Percentiles rank a stretch among this genome's conserved stretches.
Conservation (phyloP, 1,284 basidiomycete genomes). For the Fomitiporia mediterranea region DNA sequence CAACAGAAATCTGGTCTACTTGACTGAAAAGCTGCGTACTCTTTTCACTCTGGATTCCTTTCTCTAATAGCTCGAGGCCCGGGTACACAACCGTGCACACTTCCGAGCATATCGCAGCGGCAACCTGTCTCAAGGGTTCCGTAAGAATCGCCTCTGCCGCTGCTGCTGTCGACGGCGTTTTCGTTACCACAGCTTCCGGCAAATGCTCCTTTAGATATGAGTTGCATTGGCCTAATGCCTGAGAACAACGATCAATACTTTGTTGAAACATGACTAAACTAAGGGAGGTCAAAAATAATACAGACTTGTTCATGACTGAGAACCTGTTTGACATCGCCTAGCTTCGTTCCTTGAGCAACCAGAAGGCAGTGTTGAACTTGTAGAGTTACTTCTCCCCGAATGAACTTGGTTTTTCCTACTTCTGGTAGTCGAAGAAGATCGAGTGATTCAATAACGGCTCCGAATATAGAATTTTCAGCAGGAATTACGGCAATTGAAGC, state of each 20-base stretch:
- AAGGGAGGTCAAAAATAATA: slow-evolving; percentile 3
- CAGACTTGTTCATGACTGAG: slow-evolving; percentile 74
- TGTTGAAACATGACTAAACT: slow-evolving; percentile 4
- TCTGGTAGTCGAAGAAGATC: slow-evolving; percentile 47
- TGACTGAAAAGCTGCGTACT: slow-evolving; percentile 35
- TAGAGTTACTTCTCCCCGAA: slow-evolving; percentile 55
- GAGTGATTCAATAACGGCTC: slow-evolving; percentile 70
- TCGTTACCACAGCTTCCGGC: slow-evolving; percentile 46
- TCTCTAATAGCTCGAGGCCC: slow-evolving; percentile 49
- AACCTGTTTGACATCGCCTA: slow-evolving; percentile 48
- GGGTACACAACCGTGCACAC: slow-evolving; percentile 54
- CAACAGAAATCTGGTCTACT: neutral
- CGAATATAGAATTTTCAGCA: slow-evolving; percentile 73
- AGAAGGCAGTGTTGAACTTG: slow-evolving; percentile 67
- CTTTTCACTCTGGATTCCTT: slow-evolving; percentile 58
- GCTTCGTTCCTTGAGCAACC: slow-evolving; percentile 47
- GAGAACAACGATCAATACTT: slow-evolving; percentile 10
- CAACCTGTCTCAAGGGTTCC: slow-evolving; percentile 29
- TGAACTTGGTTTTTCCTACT: slow-evolving; percentile 40
- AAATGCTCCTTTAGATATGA: slow-evolving; percentile 50
- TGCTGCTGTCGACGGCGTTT: slow-evolving; percentile 61
- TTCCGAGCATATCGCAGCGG: slow-evolving; percentile 69
- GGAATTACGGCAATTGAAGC: slow-evolving; percentile 56
- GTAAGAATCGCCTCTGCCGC: slow-evolving; percentile 53
- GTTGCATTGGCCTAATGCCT: slow-evolving; percentile 77